These are phyloP conservation scores for Ballota nigra DNA, from an alignment of 257 asterid genomes.

Conservation along the genomic window DNA sequence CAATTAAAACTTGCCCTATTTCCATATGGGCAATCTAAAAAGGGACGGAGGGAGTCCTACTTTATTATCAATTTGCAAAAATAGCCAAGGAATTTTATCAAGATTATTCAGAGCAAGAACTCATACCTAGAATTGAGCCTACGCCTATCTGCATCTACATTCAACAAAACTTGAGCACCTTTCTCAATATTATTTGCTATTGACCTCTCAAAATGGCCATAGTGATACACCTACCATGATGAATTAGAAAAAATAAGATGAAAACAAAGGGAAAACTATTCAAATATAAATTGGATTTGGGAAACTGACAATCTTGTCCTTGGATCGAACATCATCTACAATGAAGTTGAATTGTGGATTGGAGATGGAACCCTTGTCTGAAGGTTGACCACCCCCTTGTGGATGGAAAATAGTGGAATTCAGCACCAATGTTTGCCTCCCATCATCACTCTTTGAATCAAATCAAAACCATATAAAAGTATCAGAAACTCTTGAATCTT, in stretches of 20 bases:
- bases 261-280: background rate
- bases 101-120: background rate
- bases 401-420: slow-evolving; percentile 83
- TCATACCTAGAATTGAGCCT: slow-evolving; percentile 56
- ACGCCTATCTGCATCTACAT: slow-evolving; percentile 68
- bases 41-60: no score
- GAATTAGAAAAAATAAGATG: background rate
- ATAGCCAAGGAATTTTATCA: background rate
- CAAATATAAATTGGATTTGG: background rate
- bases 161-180: slow-evolving; percentile 52
- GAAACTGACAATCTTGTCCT: slow-evolving; percentile 57
- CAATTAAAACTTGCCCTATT: no score
- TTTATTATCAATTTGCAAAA: background rate
- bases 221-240: slow-evolving; percentile 56
- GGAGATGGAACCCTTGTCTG: slow-evolving; percentile 72
- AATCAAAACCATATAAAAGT: background rate
- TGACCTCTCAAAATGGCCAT: slow-evolving; percentile 52
- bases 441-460: slow-evolving; percentile 49
- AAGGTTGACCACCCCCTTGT: slow-evolving; percentile 95
- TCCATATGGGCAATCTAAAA: no score
- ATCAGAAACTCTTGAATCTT: background rate
- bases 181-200: slow-evolving; percentile 27
- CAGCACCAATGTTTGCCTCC: slow-evolving; percentile 48
- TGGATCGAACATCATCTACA: slow-evolving; percentile 78
- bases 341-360: slow-evolving; percentile 39